Percentiles rank a stretch among this genome's conserved stretches.
Evolutionary conservation across 1,284 basidiomycete species (phyloP).

Genomic region (Pyrrhoderma lamaoense): DNA sequence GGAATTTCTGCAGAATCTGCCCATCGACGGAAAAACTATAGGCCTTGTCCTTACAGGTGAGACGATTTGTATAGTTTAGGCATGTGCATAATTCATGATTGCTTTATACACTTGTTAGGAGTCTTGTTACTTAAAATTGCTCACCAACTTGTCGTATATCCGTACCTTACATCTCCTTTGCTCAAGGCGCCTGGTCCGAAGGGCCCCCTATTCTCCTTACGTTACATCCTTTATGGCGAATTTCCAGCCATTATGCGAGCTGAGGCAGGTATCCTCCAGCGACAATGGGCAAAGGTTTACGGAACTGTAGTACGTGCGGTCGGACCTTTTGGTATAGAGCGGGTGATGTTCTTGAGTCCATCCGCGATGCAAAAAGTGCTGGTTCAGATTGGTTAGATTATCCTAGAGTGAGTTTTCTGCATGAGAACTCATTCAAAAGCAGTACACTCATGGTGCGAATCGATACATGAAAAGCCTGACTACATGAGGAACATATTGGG

Average conservation of each 20-base stretch:
- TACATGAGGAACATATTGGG: conserved; percentile 38
- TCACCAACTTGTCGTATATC: conserved; percentile 31
- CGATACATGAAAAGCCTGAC: too few relatives aligned
- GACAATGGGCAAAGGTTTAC: conserved; percentile 39
- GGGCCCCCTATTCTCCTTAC: conserved; percentile 23
- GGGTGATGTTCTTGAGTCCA: conserved; percentile 36
- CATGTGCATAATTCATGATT: too few relatives aligned
- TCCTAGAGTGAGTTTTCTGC: conserved; percentile 33
- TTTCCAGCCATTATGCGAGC: conserved; percentile 30
- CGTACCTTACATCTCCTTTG: conserved; percentile 36
- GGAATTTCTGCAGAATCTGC: too few relatives aligned
- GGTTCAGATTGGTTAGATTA: conserved; percentile 38
- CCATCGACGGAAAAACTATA: too few relatives aligned
- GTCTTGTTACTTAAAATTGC: conserved; percentile 4
- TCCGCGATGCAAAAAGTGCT: conserved; percentile 38
- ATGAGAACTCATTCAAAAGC: not conserved
- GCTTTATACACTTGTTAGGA: too few relatives aligned
- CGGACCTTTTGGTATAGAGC: conserved; percentile 39
- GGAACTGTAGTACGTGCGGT: conserved; percentile 37
- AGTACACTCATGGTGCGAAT: not conserved
- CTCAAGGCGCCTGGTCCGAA: conserved; percentile 37
- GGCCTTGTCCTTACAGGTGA: too few relatives aligned
- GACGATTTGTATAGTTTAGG: too few relatives aligned
- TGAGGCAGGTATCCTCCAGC: conserved; percentile 39
- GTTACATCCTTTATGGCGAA: conserved; percentile 31